A percentile compares a stretch with the other conserved stretches of the same genome.
These are phyloP conservation scores for Fulvia fulva DNA, from an alignment of 2,329 filamentous ascomycete species.

Conservation along the genomic window DNA sequence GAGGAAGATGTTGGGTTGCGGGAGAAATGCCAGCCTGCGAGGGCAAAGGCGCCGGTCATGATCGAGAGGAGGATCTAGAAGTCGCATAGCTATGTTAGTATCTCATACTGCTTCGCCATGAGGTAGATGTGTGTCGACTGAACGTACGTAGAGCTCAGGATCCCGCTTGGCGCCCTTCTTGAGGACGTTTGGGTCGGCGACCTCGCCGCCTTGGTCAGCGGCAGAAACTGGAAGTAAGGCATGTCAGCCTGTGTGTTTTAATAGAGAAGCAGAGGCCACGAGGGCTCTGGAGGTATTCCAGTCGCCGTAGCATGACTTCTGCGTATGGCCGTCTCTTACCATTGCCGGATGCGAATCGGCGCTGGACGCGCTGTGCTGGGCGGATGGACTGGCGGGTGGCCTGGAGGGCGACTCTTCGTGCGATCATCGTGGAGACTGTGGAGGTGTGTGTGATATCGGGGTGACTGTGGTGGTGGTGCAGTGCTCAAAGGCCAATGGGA, in stretches of 20 bases:
- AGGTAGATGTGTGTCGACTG: no score
- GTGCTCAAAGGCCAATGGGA: constrained; percentile 2
- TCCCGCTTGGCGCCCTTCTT: constrained; percentile 64
- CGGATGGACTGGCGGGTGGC: constrained; percentile 38
- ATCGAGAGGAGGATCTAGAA: constrained; percentile 80
- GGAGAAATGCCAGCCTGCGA: constrained; percentile 87
- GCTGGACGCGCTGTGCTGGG: constrained; percentile 27
- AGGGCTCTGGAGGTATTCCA: no score
- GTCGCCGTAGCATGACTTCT: no score
- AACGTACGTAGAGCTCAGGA: constrained; percentile 69
- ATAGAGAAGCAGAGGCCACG: no score
- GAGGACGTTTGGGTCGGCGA: constrained; percentile 43
- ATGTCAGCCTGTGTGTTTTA: no score
- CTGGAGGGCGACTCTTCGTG: constrained; percentile 44
- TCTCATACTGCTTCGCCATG: no score
- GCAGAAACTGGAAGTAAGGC: no score
- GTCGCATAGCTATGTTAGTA: not conserved
- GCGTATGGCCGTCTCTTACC: no score
- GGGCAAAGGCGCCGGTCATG: constrained; percentile 82
- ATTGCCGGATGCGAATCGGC: constrained; percentile 38
- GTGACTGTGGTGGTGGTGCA: constrained; percentile 1
- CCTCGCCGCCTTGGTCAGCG: constrained; percentile 42
- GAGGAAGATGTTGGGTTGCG: constrained; percentile 79
- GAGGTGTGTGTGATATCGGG: not conserved
- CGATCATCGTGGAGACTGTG: constrained; percentile 44